Evolutionary conservation across 2,329 filamentous ascomycete genomes (phyloP), one percentile per base, ranked within the genome.

Genomic region (Fusarium incarnatum): DNA sequence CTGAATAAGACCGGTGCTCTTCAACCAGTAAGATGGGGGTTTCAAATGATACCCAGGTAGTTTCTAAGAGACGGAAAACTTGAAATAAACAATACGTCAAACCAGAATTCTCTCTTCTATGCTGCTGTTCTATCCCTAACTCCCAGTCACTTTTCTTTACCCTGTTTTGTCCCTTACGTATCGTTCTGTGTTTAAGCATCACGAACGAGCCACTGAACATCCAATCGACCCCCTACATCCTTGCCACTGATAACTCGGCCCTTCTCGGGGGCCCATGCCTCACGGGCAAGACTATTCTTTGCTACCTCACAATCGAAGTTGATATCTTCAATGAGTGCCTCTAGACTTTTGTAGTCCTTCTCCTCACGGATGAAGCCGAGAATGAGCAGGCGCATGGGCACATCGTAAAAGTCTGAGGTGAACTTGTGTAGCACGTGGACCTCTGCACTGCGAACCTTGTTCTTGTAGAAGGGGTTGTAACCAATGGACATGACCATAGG

Each of bases 391-490:
- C 93, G 90, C 84, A 98, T 91, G 72, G 89, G 88, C 8, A 87
- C 87, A 67, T 88, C 92, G 82, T 98, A 98, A 79, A 99, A 99
- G 78, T 98, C 94, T 41, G 85, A 83, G 3, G 82, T 79, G 79
- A 98, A 97, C 45, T 85, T 80, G 76, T 93, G 90, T 80, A 99
- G 87, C 57, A 99, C 88, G 82, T 97, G 94, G 60, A 97, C 94
- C 85, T 97, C 94, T 77, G 96, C 94, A 68, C 89, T 93, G 67
- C 93, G 90, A 48, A 93, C 89, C 7, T 87, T 90, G 85, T 99
- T 98, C 79, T 94, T 94, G 87, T 97, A 99, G 82, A 94, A 98
- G 0, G 96, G 96, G 81, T 98, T 99, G 87, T 94, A 98, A 46
- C 96, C 96, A 72, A 98, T 95, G 66, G 90, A 93, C 91, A 98